phyloP scores from a whole-genome alignment of 441 rosid genomes.

The Pelargonium australe region DNA sequence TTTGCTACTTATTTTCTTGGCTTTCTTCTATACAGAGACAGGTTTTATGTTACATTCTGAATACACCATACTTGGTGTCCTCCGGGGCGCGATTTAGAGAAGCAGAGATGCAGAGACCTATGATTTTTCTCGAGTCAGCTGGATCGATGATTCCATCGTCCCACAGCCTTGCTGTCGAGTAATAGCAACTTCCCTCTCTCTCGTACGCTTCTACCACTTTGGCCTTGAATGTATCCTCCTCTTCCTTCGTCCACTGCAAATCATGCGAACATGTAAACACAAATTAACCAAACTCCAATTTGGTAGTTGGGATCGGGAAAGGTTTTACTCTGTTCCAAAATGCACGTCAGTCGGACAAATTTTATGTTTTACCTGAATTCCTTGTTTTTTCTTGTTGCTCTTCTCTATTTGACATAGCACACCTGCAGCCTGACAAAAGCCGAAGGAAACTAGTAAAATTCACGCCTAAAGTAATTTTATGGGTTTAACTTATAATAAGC shows the following conservation, averaged over 20 bases:
- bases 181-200: constrained; percentile 72
- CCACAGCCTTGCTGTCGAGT: constrained; percentile 91
- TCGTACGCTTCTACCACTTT: constrained; percentile 74
- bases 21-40: not conserved
- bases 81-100: constrained; percentile 50
- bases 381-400: constrained; percentile 80
- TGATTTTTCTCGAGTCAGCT: constrained; percentile 64
- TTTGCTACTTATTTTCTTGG: too few relatives aligned
- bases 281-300: not conserved
- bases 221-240: constrained; percentile 62
- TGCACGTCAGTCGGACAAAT: too few relatives aligned
- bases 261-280: not conserved
- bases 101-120: constrained; percentile 71
- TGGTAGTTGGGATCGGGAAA: not conserved
- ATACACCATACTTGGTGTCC: constrained; percentile 74
- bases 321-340: not conserved
- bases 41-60: constrained; percentile 52
- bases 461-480: constrained; percentile 4
- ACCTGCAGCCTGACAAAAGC: constrained; percentile 67
- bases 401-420: constrained; percentile 81
- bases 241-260: constrained; percentile 73
- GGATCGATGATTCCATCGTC: constrained; percentile 95
- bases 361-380: constrained; percentile 40
- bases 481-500: not conserved
- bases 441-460: not conserved